Evolutionary conservation across 768 basidiomycete species (phyloP), one percentile per base, ranked within the genome.

Genomic region (Termitomyces sp.): DNA sequence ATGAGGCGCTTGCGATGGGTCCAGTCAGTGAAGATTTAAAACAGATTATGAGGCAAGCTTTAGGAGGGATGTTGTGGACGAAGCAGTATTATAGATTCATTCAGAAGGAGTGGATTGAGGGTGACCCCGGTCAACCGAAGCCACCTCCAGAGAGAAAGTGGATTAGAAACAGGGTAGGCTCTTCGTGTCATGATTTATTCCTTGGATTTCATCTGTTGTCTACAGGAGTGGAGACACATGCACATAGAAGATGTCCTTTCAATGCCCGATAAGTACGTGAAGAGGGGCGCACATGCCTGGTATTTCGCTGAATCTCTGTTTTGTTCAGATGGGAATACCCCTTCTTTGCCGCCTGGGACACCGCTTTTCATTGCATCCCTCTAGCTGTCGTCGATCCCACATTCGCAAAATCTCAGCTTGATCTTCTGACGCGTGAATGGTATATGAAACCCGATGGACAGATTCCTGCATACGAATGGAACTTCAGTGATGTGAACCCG

Each of bases 361-460:
- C 89, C 0, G 97, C 97, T n/a, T 99, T 99, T 78, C 97, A 99
- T 67, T 98, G 96, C 66, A 94, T 99, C 62, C 97, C 97, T 0
- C 82, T 99, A 14, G 97, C 97, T 11, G 84, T 98, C 60, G 90
- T 99, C 31, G 97, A 99, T 67, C 88, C 97, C 1, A 77, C 85
- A 0, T 98, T 97, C 66, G 95, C 97, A 23, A 99, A 99, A 78
- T 95, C 96, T 69, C 97, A 99, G 69, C 81, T 99, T 37, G 96
- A 98, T 70, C 68, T 98, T 58, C 80, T 99, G 65, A 98, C 96
- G 2, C 81, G 97, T 55, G 97, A 99, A 73, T 99, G 97, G 97
- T 99, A 98, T 73, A 91, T 93, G 90, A 97, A 97, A 69, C 97
- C 97, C 1, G 96, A 98, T 68, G 97, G 97, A 37, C 95, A 97